Percentiles rank a stretch among this genome's conserved stretches.
phyloP scores from a whole-genome alignment of 768 basidiomycete genomes.

The Rhizopogon roseolus region DNA sequence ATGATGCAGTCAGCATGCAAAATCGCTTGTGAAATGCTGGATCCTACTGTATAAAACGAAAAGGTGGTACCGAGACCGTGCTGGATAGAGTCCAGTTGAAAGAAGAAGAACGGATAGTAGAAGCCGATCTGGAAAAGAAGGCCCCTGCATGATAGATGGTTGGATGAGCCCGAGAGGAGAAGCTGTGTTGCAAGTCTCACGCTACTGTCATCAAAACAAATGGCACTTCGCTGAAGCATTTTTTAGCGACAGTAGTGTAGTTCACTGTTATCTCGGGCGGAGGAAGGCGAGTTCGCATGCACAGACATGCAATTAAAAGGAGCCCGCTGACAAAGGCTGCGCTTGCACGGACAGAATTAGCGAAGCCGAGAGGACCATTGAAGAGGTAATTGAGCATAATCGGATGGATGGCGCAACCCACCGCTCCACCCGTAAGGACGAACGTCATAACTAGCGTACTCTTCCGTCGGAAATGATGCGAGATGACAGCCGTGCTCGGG shows the following conservation, averaged over 20 bases:
- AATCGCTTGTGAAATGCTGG: neutral
- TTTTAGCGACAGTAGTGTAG: slow-evolving; percentile 12
- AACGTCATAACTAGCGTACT: slow-evolving; percentile 43
- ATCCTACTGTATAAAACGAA: slow-evolving; percentile 50
- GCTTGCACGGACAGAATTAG: slow-evolving; percentile 42
- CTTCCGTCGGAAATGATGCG: slow-evolving; percentile 38
- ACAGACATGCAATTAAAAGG: slow-evolving; percentile 26
- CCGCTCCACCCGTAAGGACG: slow-evolving; percentile 32
- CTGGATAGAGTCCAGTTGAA: slow-evolving; percentile 48
- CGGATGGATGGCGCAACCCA: slow-evolving; percentile 19
- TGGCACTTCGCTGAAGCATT: slow-evolving; percentile 8
- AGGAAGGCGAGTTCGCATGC: slow-evolving; percentile 36
- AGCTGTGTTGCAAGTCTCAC: slow-evolving; percentile 6
- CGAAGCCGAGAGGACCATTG: slow-evolving; percentile 26
- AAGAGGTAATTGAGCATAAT: slow-evolving; percentile 27
- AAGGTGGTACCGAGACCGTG: slow-evolving; percentile 40
- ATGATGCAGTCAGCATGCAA: neutral
- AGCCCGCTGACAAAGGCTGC: slow-evolving; percentile 36
- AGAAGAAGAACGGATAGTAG: slow-evolving; percentile 50
- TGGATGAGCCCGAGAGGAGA: neutral
- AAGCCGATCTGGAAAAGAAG: slow-evolving; percentile 31
- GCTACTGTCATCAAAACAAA: slow-evolving; percentile 15
- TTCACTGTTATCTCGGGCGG: slow-evolving; percentile 13
- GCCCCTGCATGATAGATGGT: neutral
- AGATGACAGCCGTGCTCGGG: slow-evolving; percentile 37